Evolutionary conservation across 2,329 filamentous ascomycete species (phyloP).

Genomic region (Arachnomyces sp.): DNA sequence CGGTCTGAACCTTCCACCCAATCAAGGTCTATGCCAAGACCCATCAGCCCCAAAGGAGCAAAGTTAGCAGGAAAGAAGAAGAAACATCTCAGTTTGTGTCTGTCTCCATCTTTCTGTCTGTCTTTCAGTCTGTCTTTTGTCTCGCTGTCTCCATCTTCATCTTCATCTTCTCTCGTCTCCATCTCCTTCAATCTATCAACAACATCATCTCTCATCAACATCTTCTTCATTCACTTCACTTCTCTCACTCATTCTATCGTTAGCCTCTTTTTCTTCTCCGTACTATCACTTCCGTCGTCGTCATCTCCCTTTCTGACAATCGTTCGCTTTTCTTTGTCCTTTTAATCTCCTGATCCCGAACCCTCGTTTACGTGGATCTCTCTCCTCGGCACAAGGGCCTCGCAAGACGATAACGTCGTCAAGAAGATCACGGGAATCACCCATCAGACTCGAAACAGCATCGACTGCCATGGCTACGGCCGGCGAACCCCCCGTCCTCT

Average conservation of each 20-base stretch:
- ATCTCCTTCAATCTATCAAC: neutral
- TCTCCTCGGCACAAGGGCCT: no score
- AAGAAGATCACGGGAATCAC: slow-evolving; percentile 1
- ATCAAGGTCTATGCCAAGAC: no score
- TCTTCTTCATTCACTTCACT: neutral
- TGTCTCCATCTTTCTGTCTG: neutral
- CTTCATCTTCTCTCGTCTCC: slow-evolving; percentile 1
- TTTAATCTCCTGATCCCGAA: no score
- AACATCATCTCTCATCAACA: slow-evolving; percentile 1
- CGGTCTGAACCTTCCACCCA: no score
- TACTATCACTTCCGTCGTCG: neutral
- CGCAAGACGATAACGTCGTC: no score
- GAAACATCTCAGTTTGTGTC: no score
- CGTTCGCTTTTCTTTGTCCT: neutral
- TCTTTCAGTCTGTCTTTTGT: neutral
- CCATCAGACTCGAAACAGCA: slow-evolving; percentile 9
- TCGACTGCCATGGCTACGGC: slow-evolving; percentile 12
- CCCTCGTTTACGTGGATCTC: no score
- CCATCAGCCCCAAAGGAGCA: no score
- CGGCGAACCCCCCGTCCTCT: slow-evolving; percentile 16
- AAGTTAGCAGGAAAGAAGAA: no score
- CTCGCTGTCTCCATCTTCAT: neutral
- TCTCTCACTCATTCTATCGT: neutral
- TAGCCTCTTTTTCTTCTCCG: neutral
- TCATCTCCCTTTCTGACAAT: neutral